These are phyloP conservation scores for Cryphonectria parasitica DNA, from an alignment of 2,329 filamentous ascomycete genomes.

Conservation along the genomic window DNA sequence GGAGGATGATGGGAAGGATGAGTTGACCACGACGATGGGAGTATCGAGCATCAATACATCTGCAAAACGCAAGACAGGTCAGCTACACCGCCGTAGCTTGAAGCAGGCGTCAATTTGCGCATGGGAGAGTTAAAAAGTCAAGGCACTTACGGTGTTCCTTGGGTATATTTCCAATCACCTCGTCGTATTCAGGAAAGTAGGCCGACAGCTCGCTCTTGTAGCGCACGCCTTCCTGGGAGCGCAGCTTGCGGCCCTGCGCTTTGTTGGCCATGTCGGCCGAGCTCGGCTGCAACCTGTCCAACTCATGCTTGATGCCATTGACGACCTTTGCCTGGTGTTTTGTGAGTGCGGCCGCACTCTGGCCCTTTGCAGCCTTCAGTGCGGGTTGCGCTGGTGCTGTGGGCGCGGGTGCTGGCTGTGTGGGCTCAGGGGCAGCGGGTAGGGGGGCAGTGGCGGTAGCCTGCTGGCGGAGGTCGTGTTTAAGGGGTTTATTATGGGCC, in stretches of 20 bases:
- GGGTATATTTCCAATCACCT: slow-evolving; percentile 84
- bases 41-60: slow-evolving; percentile 76
- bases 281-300: slow-evolving; percentile 58
- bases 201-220: slow-evolving; percentile 89
- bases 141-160: slow-evolving; percentile 71
- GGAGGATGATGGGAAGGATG: slow-evolving; percentile 39
- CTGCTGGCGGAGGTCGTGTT: slow-evolving; percentile 32
- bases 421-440: slow-evolving; percentile 21
- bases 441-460: slow-evolving; percentile 21
- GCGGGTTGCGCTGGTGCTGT: slow-evolving; percentile 27
- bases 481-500: slow-evolving; percentile 35
- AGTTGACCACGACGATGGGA: slow-evolving; percentile 71
- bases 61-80: slow-evolving; percentile 41
- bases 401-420: slow-evolving; percentile 30
- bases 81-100: slow-evolving; percentile 18
- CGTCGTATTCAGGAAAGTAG: slow-evolving; percentile 94
- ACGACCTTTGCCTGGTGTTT: slow-evolving; percentile 62
- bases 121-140: neutral
- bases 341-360: slow-evolving; percentile 40
- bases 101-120: slow-evolving; percentile 13
- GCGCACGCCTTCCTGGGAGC: slow-evolving; percentile 82
- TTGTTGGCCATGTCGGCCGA: slow-evolving; percentile 50
- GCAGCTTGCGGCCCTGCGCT: slow-evolving; percentile 72
- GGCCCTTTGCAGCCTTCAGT: slow-evolving; percentile 29
- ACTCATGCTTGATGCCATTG: slow-evolving; percentile 66